These are phyloP conservation scores for Fragaria vesca DNA, from an alignment of 306 rosid genomes.

Conservation along the genomic window DNA sequence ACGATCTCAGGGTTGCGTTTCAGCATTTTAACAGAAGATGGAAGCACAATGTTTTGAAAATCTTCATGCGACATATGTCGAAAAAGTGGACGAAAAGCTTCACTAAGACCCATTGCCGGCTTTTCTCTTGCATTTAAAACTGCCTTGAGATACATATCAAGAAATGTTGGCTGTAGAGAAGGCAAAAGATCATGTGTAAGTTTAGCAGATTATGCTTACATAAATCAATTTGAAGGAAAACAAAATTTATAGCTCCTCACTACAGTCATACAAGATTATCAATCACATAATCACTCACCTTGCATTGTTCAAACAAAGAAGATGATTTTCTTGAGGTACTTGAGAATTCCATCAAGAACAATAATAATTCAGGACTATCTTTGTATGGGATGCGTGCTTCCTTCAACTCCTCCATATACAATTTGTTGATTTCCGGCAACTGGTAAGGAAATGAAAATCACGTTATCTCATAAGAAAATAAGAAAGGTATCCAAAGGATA, in stretches of 20 bases:
- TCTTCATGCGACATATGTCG: constrained; percentile 71
- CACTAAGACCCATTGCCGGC: constrained; percentile 70
- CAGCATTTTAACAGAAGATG: constrained; percentile 89
- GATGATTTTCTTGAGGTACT: constrained; percentile 53
- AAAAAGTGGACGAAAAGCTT: constrained; percentile 81
- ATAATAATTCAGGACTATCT: constrained; percentile 69
- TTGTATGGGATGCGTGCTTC: constrained; percentile 59
- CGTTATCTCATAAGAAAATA: neutral
- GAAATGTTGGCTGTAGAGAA: constrained; percentile 64
- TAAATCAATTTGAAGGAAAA: constrained; percentile 4
- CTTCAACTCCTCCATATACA: constrained; percentile 67
- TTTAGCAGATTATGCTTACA: constrained; percentile 13
- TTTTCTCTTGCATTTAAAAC: constrained; percentile 77
- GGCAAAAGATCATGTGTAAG: constrained; percentile 23
- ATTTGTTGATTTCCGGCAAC: constrained; percentile 60
- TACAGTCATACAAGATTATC: neutral
- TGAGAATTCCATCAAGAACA: constrained; percentile 70
- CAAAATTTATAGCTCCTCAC: neutral
- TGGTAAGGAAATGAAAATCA: constrained; percentile 26
- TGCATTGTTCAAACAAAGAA: constrained; percentile 55
- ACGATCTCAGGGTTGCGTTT: constrained; percentile 97
- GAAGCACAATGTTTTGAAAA: constrained; percentile 67
- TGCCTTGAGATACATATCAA: constrained; percentile 80
- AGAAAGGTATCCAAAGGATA: neutral
- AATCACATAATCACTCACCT: constrained; percentile 46